phyloP scores from a whole-genome alignment of 805 yeast genomes.

The Zygosaccharomyces bisporus region DNA sequence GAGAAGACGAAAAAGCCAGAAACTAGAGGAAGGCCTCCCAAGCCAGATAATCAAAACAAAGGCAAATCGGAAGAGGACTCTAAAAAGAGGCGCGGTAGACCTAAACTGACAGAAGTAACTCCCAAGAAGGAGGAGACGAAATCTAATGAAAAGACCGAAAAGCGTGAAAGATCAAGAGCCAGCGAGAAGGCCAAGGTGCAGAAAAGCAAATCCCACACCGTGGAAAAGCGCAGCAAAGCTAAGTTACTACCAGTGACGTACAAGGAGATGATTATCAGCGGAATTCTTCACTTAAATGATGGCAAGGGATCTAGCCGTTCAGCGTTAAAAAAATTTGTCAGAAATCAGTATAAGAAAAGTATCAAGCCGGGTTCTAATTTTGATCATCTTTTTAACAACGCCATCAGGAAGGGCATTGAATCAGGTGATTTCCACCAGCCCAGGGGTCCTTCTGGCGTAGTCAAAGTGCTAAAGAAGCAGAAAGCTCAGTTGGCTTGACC shows the following conservation, averaged over 20 bases:
- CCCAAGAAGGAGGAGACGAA: not conserved
- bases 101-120: not conserved
- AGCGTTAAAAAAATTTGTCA: slow-evolving; percentile 79
- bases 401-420: slow-evolving; percentile 76
- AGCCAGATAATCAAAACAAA: not conserved
- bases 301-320: slow-evolving; percentile 83
- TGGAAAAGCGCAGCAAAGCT: slow-evolving; percentile 11
- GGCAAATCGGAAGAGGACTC: not conserved
- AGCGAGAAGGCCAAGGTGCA: not conserved
- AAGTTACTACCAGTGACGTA: slow-evolving; percentile 18
- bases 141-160: not conserved
- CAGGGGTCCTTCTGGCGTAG: slow-evolving; percentile 59
- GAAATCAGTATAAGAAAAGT: slow-evolving; percentile 43
- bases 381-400: slow-evolving; percentile 63
- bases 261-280: slow-evolving; percentile 44
- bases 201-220: not conserved
- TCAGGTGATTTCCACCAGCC: slow-evolving; percentile 77
- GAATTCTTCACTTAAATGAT: slow-evolving; percentile 67
- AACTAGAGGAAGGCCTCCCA: not conserved
- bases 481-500: slow-evolving; percentile 24
- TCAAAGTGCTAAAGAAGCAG: slow-evolving; percentile 28
- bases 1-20: slow-evolving; percentile 14
- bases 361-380: slow-evolving; percentile 56
- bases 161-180: not conserved
- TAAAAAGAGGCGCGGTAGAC: not conserved